phyloP scores from a whole-genome alignment of 1,284 basidiomycete species.

The Schizophyllum amplum region DNA sequence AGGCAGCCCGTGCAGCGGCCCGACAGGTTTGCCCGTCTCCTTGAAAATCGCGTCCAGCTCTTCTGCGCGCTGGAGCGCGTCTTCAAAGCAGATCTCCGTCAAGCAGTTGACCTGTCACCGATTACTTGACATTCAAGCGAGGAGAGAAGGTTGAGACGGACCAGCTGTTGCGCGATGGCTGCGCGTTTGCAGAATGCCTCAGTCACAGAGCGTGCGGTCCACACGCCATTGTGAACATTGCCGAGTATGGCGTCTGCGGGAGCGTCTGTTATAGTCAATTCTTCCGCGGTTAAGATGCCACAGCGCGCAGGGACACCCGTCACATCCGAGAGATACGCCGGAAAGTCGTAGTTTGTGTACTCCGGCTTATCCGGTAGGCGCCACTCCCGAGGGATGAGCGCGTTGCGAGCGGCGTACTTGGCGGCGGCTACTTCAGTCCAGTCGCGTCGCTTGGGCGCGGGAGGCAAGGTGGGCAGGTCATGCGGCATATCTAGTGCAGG shows the following conservation, averaged over 20 bases:
- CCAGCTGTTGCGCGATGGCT: slow-evolving; percentile 75
- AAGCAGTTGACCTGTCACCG: slow-evolving; percentile 49
- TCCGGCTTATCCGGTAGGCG: background rate
- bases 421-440: background rate
- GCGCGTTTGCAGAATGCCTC: slow-evolving; percentile 77
- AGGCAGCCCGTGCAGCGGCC: slow-evolving; percentile 57
- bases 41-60: slow-evolving; percentile 46
- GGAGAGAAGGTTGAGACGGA: slow-evolving; percentile 26
- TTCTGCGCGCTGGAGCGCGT: slow-evolving; percentile 46
- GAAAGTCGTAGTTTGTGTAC: background rate
- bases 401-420: background rate
- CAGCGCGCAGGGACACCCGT: slow-evolving; percentile 46
- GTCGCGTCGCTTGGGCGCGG: background rate
- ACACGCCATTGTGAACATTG: slow-evolving; percentile 38
- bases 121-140: background rate
- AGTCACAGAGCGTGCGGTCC: slow-evolving; percentile 61
- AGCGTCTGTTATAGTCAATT: slow-evolving; percentile 60
- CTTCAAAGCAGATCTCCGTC: slow-evolving; percentile 58
- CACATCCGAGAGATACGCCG: slow-evolving; percentile 41
- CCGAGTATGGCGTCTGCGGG: slow-evolving; percentile 39
- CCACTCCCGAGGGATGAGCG: background rate
- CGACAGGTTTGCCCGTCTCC: slow-evolving; percentile 39
- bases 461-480: background rate
- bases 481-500: background rate
- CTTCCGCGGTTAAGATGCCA: slow-evolving; percentile 49